Base-by-base conservation (phyloP, 345 rosid species). In the Hypericum perforatum region DNA sequence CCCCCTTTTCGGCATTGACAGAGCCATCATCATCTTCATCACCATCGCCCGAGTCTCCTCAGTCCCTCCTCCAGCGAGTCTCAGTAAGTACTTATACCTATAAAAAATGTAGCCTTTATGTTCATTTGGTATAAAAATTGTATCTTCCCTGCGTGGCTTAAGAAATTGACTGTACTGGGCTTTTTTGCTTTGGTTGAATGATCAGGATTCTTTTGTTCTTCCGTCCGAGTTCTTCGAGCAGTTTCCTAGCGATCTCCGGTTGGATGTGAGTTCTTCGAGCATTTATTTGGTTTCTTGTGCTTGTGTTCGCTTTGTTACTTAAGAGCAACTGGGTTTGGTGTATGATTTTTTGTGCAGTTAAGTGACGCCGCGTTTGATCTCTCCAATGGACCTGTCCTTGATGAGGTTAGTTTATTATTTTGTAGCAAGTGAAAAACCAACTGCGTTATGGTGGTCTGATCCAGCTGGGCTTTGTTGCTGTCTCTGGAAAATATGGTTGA, bases 331-430 rank as follows among this genome's bases (percentile, higher is more conserved):
- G 8, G 16, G 7, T 14, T 54, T 43, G 15, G 46, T 49, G 36
- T 45, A 12, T 2, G 53, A 49, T 44, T 45, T 9, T 9, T 10
- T 44, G 32, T 57, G 70, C 56, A 86, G 98, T 66, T 91, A 38
- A 91, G 82, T 59, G 98, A 91, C 66, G 98, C 98, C 7, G 96
- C 98, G 42, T 91, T 91, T 68, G 95, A 91, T 79, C 86, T 91
- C 62, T 84, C 98, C 12, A 91, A 76, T 60, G 98, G 96, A 54
- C 78, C 82, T 0, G 81, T 87, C 45, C 49, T 76, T 39, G 76
- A 84, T 53, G 92, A 91, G 98, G 96, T 84, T 49, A 53, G 82
- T 61, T 48, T 22, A 22, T 52, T 49, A 11, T 37, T 32, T 9
- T 40, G 6, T 37, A 57, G 56, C 4, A 22, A 1, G 32, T 22